Evolutionary conservation across 768 basidiomycete species (phyloP), one percentile per base, ranked within the genome.

Genomic region (Chlorophyllum brunneum): DNA sequence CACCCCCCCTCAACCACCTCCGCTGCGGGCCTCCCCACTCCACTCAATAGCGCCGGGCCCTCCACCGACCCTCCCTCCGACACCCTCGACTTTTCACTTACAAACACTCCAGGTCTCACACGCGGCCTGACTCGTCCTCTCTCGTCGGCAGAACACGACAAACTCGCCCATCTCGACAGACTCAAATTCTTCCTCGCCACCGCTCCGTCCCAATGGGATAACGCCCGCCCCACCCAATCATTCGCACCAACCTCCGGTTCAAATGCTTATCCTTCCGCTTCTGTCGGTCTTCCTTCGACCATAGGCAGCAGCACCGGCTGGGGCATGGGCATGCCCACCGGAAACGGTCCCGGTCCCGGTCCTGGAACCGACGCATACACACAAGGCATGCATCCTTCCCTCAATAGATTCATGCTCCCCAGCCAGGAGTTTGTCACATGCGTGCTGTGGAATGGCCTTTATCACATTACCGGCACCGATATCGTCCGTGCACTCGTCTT

Each of bases 381-480:
- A 40, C 76, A 78, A 48, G 71, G 77, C 33, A 65, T 72, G 34
- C 89, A 92, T 64, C 88, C 88, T 5, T 82, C 83, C 22, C 80
- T 97, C 61, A 88, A 91, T 61, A 80, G 92, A 26, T 97, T 97
- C 67, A 77, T 85, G 33, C 80, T 98, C 13, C 94, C 95, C 0
- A 83, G 87, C 51, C 84, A 88, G 44, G 94, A 91, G 66, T 87
- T 85, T 61, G 90, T 98, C 36, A 84, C 88, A 4, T 98, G 95
- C 64, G 89, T 97, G 8, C 78, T 92, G 15, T 98, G 95, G 95
- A 83, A 85, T 44, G 87, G 92, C 5, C 77, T 90, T 27, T 94
- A 92, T 63, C 91, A 95, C 63, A 92, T 98, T 69, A 95, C 94
- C 2, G 95, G 95, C 27, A 98, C 95, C 5, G 95, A 98, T 70